Conservation (phyloP, 2,329 filamentous ascomycete genomes). For the Diaporthe vexans region DNA sequence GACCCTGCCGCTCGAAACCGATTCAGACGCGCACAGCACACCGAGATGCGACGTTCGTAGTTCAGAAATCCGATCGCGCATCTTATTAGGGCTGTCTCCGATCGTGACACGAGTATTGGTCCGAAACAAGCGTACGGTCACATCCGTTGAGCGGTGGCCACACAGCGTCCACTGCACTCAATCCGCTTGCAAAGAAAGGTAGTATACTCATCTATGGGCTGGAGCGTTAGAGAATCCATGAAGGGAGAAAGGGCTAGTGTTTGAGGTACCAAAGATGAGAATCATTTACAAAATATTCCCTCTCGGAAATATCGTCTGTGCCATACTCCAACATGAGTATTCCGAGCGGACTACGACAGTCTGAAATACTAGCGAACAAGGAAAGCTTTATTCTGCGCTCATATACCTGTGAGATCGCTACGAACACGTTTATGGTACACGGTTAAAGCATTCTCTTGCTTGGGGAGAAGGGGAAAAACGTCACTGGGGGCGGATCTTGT, state of each 20-base stretch:
- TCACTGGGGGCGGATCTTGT: neutral
- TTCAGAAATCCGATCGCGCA: neutral
- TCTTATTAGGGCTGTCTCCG: neutral
- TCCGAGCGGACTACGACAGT: no score
- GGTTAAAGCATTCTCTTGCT: no score
- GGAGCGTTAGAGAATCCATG: no score
- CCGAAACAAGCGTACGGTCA: neutral
- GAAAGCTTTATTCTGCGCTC: no score
- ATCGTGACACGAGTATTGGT: neutral
- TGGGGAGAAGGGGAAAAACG: no score
- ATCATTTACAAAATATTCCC: neutral
- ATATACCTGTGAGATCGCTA: no score
- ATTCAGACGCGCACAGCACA: neutral
- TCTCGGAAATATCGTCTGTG: no score
- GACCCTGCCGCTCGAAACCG: neutral
- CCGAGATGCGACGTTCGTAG: neutral
- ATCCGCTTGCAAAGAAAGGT: neutral
- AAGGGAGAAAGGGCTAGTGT: no score
- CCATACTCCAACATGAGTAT: no score
- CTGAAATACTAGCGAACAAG: no score
- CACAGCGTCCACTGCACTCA: neutral
- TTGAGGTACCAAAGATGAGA: neutral
- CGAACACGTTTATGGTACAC: neutral
- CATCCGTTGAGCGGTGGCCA: neutral
- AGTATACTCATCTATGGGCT: neutral